Evolutionary conservation across 164 flowering plant genomes (phyloP).

Genomic region (Aristolochia contorta): DNA sequence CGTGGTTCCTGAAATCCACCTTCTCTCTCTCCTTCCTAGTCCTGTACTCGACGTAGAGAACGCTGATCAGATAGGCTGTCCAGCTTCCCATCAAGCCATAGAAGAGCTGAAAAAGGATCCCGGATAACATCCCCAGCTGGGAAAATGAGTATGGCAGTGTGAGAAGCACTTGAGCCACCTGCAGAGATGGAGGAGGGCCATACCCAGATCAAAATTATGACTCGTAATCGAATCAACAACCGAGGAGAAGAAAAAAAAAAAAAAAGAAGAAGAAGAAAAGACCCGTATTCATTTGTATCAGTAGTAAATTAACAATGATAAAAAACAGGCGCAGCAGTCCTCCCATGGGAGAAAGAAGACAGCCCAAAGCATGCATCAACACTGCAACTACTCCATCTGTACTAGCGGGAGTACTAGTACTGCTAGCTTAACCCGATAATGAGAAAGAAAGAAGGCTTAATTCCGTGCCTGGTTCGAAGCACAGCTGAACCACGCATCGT

Average conservation of each 20-base stretch:
- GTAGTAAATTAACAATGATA: no score
- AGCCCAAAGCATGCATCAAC: neutral
- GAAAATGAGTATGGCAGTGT: conserved; percentile 73
- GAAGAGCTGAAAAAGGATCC: conserved; percentile 51
- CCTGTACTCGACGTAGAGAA: conserved; percentile 63
- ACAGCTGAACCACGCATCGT: conserved; percentile 79
- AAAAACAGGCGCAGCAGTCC: no score
- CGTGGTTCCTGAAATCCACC: conserved; percentile 68
- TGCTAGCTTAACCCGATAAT: no score
- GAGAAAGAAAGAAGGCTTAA: no score
- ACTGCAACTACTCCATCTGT: no score
- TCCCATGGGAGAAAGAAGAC: neutral
- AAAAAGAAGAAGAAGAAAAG: neutral
- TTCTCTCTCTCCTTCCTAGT: conserved; percentile 64
- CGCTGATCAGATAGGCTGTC: conserved; percentile 70
- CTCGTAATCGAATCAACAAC: neutral
- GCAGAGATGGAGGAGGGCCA: neutral
- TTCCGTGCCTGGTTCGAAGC: conserved; percentile 55
- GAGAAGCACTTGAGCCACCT: conserved; percentile 73
- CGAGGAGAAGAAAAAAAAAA: neutral
- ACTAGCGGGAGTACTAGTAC: no score
- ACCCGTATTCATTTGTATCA: no score
- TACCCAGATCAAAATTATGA: neutral
- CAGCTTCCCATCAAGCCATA: conserved; percentile 70
- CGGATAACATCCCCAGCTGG: conserved; percentile 68